A percentile compares a stretch with the other conserved stretches of the same genome.
phyloP scores from a whole-genome alignment of 2,329 filamentous ascomycete species.

The Alternaria sp. region DNA sequence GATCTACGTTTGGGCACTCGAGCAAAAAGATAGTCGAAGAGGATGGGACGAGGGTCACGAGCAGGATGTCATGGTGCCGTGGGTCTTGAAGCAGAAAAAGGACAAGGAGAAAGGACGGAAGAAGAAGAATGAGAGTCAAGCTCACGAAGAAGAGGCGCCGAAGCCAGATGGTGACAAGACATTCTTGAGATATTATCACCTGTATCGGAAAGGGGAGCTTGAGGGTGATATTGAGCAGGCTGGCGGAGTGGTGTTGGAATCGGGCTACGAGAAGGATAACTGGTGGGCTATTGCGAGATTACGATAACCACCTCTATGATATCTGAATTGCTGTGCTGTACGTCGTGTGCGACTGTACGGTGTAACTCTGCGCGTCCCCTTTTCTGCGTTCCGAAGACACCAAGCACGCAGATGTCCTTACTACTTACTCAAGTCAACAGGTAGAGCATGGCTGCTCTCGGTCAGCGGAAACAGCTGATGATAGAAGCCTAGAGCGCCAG shows the following conservation, averaged over 20 bases:
- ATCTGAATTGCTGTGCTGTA: neutral
- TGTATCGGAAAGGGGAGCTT: conserved; percentile 87
- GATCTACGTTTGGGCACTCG: conserved; percentile 94
- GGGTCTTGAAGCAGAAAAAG: conserved; percentile 72
- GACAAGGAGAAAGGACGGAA: conserved; percentile 34
- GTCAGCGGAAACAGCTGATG: conserved; percentile 76
- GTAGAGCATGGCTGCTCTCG: conserved; percentile 64
- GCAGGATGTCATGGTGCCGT: conserved; percentile 95
- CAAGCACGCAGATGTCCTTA: neutral
- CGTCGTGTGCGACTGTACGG: neutral
- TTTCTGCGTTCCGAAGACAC: neutral
- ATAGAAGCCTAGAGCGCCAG: conserved; percentile 76
- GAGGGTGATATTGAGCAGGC: conserved; percentile 78
- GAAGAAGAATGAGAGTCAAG: conserved; percentile 3
- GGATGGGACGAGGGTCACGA: conserved; percentile 86
- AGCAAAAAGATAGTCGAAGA: conserved; percentile 84
- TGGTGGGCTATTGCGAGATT: conserved; percentile 83
- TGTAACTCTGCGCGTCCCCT: neutral
- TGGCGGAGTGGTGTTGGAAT: conserved; percentile 77
- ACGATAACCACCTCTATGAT: conserved; percentile 3
- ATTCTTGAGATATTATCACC: conserved; percentile 92
- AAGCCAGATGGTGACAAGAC: conserved; percentile 58
- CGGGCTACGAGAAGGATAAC: conserved; percentile 96
- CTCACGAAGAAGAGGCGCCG: neutral
- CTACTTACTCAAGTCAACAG: conserved; percentile 24